Evolutionary conservation across 2,329 filamentous ascomycete genomes (phyloP), one percentile per base, ranked within the genome.

Genomic region (Calycina marina): DNA sequence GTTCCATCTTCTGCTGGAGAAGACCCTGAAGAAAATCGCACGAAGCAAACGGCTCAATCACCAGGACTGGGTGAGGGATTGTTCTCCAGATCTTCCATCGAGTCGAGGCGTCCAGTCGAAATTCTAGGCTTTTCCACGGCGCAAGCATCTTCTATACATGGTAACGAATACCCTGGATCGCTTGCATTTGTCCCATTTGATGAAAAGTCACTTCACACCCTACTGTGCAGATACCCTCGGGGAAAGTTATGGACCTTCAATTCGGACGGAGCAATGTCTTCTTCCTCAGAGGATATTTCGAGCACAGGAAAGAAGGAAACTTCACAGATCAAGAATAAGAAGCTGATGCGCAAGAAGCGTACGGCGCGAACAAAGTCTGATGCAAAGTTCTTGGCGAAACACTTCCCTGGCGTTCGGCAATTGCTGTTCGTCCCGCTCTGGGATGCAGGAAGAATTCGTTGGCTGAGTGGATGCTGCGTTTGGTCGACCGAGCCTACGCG

Each of bases 381-480:
- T 30, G 49, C 39, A 2, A 44, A 36, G n/a, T 40, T 52, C 9
- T 40, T 65, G 0, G 39, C 47, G 0, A 36, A 44, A 4, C 48
- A 58, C 2, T 65, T 69, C 11, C 57, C 62, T 0, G 56, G 55
- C 0, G 62, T 62, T 1, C 53, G 62, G 0, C 64, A 62, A 13
- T 48, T 69, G 1, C 54, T 59, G 0, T 57, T 69, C 18, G 47
- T 68, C 1, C 65, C 65, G 0, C 42, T 69, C 0, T 68, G 64
- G 63, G 61, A 67, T 38, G 43, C 56, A 0, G 48, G 58, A 3
- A 56, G 54, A 30, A 56, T 63, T 18, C 53, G 61, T 6, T 67
- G 62, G 60, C 62, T 61, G 20, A 60, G 63, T 3, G 62, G 58
- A 1, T 61, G 61, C 9, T 69, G 71, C 35, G 52, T 60, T 4